These are phyloP conservation scores for Cytospora chrysosperma DNA, from an alignment of 2,329 filamentous ascomycete genomes.

Conservation along the genomic window DNA sequence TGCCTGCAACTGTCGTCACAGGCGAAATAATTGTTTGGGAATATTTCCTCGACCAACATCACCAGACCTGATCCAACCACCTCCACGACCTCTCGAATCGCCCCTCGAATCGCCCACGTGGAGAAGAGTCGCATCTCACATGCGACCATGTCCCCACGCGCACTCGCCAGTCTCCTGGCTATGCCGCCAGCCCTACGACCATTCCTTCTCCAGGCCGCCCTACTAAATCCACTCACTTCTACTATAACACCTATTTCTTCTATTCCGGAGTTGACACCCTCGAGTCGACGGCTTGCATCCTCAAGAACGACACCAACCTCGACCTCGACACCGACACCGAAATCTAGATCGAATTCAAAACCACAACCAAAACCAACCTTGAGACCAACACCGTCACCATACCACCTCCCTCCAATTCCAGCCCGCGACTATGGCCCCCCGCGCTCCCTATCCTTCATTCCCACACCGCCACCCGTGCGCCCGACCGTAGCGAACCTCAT, in stretches of 20 bases:
- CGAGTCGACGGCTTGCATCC: neutral
- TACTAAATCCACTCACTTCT: neutral
- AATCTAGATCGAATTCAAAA: too few relatives aligned
- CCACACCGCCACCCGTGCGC: conserved; percentile 28
- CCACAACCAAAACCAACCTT: too few relatives aligned
- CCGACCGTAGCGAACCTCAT: conserved; percentile 27
- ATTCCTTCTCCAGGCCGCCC: conserved; percentile 25
- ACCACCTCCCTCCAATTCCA: neutral
- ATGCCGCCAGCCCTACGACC: conserved; percentile 28
- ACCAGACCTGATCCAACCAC: neutral
- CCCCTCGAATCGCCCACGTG: conserved; percentile 12
- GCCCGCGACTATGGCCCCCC: conserved; percentile 12
- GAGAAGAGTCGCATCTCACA: conserved; percentile 18
- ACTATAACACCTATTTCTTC: conserved; percentile 1
- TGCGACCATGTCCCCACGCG: conserved; percentile 23
- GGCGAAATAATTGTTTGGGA: conserved; percentile 18
- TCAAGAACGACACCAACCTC: neutral
- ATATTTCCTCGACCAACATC: conserved; percentile 2
- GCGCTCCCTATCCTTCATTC: conserved; percentile 32
- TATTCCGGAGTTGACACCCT: conserved; percentile 2
- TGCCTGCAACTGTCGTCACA: conserved; percentile 13
- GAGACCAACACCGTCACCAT: neutral
- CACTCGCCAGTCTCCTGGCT: conserved; percentile 26
- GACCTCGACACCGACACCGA: neutral
- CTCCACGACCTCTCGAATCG: neutral